These are phyloP conservation scores for Candida easanensis DNA, from an alignment of 805 yeast species.

Conservation along the genomic window DNA sequence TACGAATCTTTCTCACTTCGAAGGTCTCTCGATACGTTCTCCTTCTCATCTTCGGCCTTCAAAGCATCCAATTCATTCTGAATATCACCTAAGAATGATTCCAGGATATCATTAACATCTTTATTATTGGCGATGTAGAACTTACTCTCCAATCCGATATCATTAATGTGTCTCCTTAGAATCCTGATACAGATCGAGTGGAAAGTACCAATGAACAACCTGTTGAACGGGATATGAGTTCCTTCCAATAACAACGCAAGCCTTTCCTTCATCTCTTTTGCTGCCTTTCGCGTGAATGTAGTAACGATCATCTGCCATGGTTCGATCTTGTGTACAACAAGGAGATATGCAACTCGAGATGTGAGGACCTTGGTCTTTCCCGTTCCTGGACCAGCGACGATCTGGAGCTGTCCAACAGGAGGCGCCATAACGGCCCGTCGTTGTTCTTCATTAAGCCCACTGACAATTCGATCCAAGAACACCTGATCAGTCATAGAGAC, in stretches of 20 bases:
- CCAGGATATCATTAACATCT: slow-evolving; percentile 50
- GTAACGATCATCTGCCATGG: slow-evolving; percentile 76
- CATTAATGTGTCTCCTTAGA: slow-evolving; percentile 51
- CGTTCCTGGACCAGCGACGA: slow-evolving; percentile 67
- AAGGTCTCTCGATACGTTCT: slow-evolving; percentile 5
- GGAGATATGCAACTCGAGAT: slow-evolving; percentile 70
- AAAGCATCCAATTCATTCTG: slow-evolving; percentile 2
- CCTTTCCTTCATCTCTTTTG: slow-evolving; percentile 76
- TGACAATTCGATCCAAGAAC: slow-evolving; percentile 5
- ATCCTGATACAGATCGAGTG: slow-evolving; percentile 76
- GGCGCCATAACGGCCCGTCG: slow-evolving; percentile 42
- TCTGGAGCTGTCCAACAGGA: slow-evolving; percentile 41
- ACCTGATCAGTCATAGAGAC: neutral
- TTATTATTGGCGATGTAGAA: slow-evolving; percentile 63
- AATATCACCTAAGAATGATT: slow-evolving; percentile 30
- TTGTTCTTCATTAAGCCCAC: slow-evolving; percentile 41
- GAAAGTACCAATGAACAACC: slow-evolving; percentile 79
- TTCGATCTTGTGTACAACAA: slow-evolving; percentile 46
- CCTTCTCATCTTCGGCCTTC: slow-evolving; percentile 4
- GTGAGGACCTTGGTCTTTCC: slow-evolving; percentile 78
- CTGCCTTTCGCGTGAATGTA: slow-evolving; percentile 92
- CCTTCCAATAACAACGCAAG: slow-evolving; percentile 37
- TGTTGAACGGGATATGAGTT: slow-evolving; percentile 33
- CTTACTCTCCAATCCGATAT: slow-evolving; percentile 38
- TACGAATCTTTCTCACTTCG: slow-evolving; percentile 10